Base-by-base conservation (phyloP, 805 yeast genomes). In the Teunomyces tritomae region DNA sequence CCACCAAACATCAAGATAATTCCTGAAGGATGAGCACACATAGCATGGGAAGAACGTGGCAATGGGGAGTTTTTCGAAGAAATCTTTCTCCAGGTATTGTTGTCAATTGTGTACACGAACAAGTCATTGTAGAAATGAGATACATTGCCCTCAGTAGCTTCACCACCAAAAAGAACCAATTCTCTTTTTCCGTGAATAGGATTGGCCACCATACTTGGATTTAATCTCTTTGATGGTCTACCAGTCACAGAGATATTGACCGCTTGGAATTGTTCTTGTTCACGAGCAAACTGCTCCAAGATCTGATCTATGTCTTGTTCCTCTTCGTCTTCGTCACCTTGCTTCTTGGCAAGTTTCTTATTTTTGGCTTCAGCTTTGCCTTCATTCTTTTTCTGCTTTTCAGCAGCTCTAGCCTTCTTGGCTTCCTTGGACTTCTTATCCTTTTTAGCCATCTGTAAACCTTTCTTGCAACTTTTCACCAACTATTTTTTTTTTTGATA, bases 21-120 rank as follows among this genome's bases (percentile, higher is more conserved):
- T 8, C 98, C 98, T 2, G 90, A 82, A 1, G 97, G 96, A 66
- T 92, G 98, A 0, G 88, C 85, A 52, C 91, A 84, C 89, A 91
- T 87, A 1, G 96, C 87, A 56, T 95, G 97, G 0, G 97, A 89
- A 0, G 96, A 87, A 52, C 99, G 73, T 1, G 97, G 96, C 62
- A 91, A 79, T 11, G 99, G 99, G 0, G 95, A 67, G 61, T 92
- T 92, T 57, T 87, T 87, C 1, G 96, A 89, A 2, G 84, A 71
- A 55, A 84, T 78, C 49, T 77, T 78, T 50, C 89, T 79, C 99
- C 99, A 92, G 17, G 72, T 79, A 59, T 86, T 86, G 36, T 87
- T 82, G 55, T 89, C 95, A 5, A 87, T 75, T 5, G 87, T 73
- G 66, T 85, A 91, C 2, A 85, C 76, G 60, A 67, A 82, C 51